Evolutionary conservation across 2,329 filamentous ascomycete species (phyloP), one percentile per base, ranked within the genome.

Genomic region (Sordariomycetes sp.): DNA sequence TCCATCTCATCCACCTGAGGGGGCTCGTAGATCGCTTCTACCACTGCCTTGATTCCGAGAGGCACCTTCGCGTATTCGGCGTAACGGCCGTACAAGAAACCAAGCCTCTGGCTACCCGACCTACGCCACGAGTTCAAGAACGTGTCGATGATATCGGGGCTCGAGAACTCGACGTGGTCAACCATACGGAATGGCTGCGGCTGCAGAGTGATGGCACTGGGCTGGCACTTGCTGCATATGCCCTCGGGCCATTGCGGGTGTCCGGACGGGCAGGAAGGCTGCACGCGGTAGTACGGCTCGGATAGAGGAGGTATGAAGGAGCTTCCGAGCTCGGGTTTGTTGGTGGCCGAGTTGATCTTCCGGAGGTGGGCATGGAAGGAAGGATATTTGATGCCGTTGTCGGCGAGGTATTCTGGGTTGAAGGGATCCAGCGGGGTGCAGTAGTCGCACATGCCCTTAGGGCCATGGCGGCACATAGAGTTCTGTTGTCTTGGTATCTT

Each of bases 371-470:
- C 89, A 72, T 99, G 94, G 74, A 97, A 97, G 0, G 94, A 97
- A 32, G 94, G 79, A 72, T 99, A 96, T 72, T 99, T 99, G 80
- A 99, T 97, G 79, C 97, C 97, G 79, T 93, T 95, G 65, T 99
- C 93, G 34, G 84, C 83, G 20, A 99, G 80, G 66, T 97, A 97
- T 59, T 85, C 85, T n/a, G 87, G 72, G 67, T 95, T 87, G 72
- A 96, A 99, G 1, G 94, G 94, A 68, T 99, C 94, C 55, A 97
- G 75, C 0, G 95, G 95, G 83, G 96, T 96, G 75, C 94, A 99
- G 74, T 97, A 95, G 74, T 99, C 94, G 72, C 94, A 99, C 94
- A 99, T 99, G 70, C 94, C 94, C 74, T 96, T 97, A 56, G 88
- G 86, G 1, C 93, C 93, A 70, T 99, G 94, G 61, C 90, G 87